Evolutionary conservation across 345 rosid genomes (phyloP), one percentile per base, ranked within the genome.

Genomic region (Eucalyptus regnans): DNA sequence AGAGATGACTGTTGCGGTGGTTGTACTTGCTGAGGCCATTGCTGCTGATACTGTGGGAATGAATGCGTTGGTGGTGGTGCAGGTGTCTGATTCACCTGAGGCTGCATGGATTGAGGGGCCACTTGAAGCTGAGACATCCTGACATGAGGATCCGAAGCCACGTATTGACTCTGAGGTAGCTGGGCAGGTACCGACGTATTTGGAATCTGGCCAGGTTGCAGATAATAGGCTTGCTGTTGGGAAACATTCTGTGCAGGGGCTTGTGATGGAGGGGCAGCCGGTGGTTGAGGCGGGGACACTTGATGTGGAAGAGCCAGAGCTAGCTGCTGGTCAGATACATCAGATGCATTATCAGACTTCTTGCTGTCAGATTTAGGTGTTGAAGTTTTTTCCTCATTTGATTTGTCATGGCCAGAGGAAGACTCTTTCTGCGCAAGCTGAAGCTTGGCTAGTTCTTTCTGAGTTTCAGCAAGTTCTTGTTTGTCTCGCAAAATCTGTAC

Each of bases 401-500:
- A 92, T 50, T 96, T 96, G 12, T 97, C 95, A 89, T 96, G 96
- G 88, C 90, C 88, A 5, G 95, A 93, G 41, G 98, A 93, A 58
- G 99, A 93, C 60, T 96, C 99, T 91, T 97, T 98, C 90, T 96
- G 98, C 60, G 58, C 98, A 91, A 96, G 95, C 88, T 98, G 99
- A 91, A 98, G 95, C 93, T 95, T 98, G 54, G 97, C 98, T 60
- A 98, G 89, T 89, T 97, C 99, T 91, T 98, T 98, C 90, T 98
- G 99, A 44, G 99, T 88, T 13, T 98, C 99, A 23, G 97, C 97
- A 87, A 97, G 96, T 91, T 98, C 99, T 94, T 98, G 99, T 92
- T 97, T 98, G 92, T 98, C 99, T 91, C 99, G 95, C 25, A 98
- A 92, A 90, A 98, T 95, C 95, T 98, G 99, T 87, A 98, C 98